Percentiles rank a stretch among this genome's conserved stretches.
Evolutionary conservation across 2,329 filamentous ascomycete genomes (phyloP).

Genomic region (Trichophyton simii): DNA sequence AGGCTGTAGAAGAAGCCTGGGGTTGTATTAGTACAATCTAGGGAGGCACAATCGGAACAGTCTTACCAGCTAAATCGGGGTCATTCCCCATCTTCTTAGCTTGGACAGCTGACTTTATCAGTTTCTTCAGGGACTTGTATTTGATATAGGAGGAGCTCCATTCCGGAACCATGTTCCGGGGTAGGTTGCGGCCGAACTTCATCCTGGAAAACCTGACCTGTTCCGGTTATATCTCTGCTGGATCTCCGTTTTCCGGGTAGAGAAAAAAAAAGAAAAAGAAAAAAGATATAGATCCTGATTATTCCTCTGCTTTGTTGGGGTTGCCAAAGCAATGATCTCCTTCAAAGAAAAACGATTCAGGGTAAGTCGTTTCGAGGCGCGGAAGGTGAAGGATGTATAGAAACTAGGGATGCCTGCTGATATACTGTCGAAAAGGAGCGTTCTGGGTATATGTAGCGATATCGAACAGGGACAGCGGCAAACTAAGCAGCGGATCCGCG

Average conservation of each 20-base stretch:
- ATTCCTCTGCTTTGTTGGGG: no score
- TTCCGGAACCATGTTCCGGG: slow-evolving; percentile 39
- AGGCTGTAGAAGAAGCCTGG: slow-evolving; percentile 95
- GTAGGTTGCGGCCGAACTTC: slow-evolving; percentile 40
- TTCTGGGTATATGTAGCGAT: neutral
- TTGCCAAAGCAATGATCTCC: neutral
- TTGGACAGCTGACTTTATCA: slow-evolving; percentile 67
- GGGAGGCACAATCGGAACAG: slow-evolving; percentile 29
- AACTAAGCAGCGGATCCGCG: neutral
- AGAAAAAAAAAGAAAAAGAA: neutral
- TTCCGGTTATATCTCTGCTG: neutral
- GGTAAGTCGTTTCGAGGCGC: neutral
- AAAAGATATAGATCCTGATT: neutral
- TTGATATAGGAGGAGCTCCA: slow-evolving; percentile 41
- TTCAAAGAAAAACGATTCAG: neutral
- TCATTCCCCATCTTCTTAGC: slow-evolving; percentile 56
- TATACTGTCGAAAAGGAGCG: neutral
- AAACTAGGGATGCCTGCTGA: neutral
- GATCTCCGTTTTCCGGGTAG: neutral
- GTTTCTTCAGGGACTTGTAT: slow-evolving; percentile 62
- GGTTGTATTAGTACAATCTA: slow-evolving; percentile 10
- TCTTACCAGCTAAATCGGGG: slow-evolving; percentile 81
- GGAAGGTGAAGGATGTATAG: neutral
- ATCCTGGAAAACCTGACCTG: slow-evolving; percentile 20
- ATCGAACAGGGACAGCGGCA: neutral